Evolutionary conservation across 345 rosid species (phyloP), one percentile per base, ranked within the genome.

Genomic region (Bruguiera gymnorhiza): DNA sequence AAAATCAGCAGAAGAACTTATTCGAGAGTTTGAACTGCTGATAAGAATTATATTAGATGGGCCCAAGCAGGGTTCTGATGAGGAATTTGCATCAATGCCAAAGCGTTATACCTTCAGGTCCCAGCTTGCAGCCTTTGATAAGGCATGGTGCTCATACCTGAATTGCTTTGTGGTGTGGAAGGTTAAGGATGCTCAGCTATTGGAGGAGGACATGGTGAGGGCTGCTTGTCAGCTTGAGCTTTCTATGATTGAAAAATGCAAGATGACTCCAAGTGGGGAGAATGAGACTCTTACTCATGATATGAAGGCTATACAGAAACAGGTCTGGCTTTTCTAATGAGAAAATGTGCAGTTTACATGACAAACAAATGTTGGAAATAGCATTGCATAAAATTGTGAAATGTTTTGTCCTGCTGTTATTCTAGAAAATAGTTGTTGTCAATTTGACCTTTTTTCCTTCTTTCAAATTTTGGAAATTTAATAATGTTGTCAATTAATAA

Each of bases 161-260:
- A 92, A 86, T 75, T 86, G 87, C 53, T 96, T 96, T 85, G 99
- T 84, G 64, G 88, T 82, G 80, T 92, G 98, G 99, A 96, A 96
- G 79, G 96, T 90, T 57, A 92, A 88, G 81, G 99, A 96, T 79
- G 99, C 99, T 16, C 84, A 82, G 79, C 67, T 82, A 57, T 77
- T 96, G 84, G 97, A 90, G 80, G 91, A 86, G 73, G 98, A 96
- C 78, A 76, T 95, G 80, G 94, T 90, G 7, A 86, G 94, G 81
- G 98, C 99, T 19, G 99, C 98, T 31, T 95, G 99, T 85, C 97
- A 92, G 84, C 97, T 95, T 61, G 98, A 92, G 84, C 89, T 92
- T 52, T 95, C 97, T 53, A 95, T 95, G 99, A 88, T 95, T 71
- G 89, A 90, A 27, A 92, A 89, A 70, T 92, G 97, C 83, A 90